phyloP scores from a whole-genome alignment of 2,329 filamentous ascomycete species.

The Fusarium liriodendri region DNA sequence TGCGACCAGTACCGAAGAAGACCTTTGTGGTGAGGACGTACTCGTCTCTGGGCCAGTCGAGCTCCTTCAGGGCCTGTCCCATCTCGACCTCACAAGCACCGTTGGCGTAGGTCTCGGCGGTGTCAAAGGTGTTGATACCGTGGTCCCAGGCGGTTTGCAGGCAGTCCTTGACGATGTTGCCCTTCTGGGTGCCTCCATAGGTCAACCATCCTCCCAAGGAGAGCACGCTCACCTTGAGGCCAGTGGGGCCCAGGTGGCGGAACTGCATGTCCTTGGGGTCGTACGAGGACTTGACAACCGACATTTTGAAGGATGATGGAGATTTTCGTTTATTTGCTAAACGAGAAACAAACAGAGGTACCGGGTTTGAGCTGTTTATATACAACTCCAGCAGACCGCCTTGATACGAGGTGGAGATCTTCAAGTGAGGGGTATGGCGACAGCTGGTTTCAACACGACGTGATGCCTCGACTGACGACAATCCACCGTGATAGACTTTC shows the following conservation, averaged over 20 bases:
- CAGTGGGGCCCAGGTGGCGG: conserved; percentile 41
- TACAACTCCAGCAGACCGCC: background rate
- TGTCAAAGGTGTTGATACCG: conserved; percentile 72
- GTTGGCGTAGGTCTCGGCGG: conserved; percentile 67
- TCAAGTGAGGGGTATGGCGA: background rate
- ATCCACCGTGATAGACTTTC: background rate
- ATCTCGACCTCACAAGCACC: conserved; percentile 73
- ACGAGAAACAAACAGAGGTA: background rate
- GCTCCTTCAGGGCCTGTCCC: conserved; percentile 68
- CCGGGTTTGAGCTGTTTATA: background rate
- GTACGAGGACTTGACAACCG: conserved; percentile 34
- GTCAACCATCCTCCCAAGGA: conserved; percentile 43
- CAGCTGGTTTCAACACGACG: background rate
- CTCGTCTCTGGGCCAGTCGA: conserved; percentile 69
- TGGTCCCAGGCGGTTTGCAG: conserved; percentile 69
- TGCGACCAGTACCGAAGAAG: conserved; percentile 45
- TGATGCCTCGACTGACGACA: background rate
- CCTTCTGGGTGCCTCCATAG: conserved; percentile 66
- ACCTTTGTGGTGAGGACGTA: conserved; percentile 63
- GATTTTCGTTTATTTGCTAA: background rate
- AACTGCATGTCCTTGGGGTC: conserved; percentile 45
- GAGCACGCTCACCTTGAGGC: conserved; percentile 43
- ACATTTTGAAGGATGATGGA: conserved; percentile 22
- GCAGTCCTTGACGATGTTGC: conserved; percentile 68
- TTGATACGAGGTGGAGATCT: background rate